Conservation (phyloP, 768 basidiomycete species). For the Termitomyces sp. region DNA sequence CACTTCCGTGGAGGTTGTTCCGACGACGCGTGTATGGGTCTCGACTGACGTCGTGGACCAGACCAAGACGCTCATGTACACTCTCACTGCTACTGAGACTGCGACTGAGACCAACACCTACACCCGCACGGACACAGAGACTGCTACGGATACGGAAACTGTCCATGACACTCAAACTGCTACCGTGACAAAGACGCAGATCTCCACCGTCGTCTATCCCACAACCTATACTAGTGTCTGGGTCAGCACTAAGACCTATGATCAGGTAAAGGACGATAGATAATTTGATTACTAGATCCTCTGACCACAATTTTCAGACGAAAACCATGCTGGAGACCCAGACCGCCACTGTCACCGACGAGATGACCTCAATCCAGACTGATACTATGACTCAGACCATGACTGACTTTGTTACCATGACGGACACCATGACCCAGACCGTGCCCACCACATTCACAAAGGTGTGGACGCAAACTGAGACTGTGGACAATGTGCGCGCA, state of each 20-base stretch:
- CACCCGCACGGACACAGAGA: constrained; percentile 42
- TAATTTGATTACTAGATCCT: not conserved
- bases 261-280: constrained; percentile 39
- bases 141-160: constrained; percentile 43
- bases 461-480: constrained; percentile 48
- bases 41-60: constrained; percentile 62
- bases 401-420: constrained; percentile 51
- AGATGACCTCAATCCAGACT: constrained; percentile 51
- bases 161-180: constrained; percentile 50
- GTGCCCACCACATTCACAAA: constrained; percentile 56
- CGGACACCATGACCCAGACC: constrained; percentile 43
- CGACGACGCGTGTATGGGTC: constrained; percentile 62
- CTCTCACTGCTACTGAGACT: constrained; percentile 59
- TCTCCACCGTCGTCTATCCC: constrained; percentile 48
- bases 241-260: constrained; percentile 50
- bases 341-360: constrained; percentile 44
- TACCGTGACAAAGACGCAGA: constrained; percentile 48
- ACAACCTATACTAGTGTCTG: constrained; percentile 52
- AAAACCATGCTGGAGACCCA: constrained; percentile 48
- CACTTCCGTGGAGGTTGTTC: constrained; percentile 49
- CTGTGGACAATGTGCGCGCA: constrained; percentile 46
- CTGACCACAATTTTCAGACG: constrained; percentile 30
- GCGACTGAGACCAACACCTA: constrained; percentile 50
- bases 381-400: constrained; percentile 49
- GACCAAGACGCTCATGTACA: constrained; percentile 50